Evolutionary conservation across 163 green algal genomes (phyloP).

Genomic region (Scenedesmus sp.): DNA sequence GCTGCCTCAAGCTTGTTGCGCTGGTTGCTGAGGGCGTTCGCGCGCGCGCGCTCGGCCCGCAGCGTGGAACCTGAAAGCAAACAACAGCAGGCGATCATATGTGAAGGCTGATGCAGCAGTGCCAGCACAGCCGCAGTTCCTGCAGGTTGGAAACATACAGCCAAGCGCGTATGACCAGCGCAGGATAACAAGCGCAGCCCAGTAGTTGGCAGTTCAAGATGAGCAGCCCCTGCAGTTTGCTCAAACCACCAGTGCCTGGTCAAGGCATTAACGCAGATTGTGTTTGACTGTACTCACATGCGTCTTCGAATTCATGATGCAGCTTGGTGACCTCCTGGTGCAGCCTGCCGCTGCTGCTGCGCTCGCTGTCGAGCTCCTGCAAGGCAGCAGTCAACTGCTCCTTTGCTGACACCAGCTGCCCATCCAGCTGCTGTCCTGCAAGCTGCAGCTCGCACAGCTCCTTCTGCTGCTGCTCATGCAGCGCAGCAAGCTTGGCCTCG

Average conservation of each 20-base stretch:
- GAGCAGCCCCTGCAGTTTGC: too few species aligned
- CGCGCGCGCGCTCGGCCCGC: slow-evolving; percentile 9
- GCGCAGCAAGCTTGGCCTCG: not conserved
- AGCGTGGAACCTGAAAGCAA: not conserved
- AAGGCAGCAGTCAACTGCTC: slow-evolving; percentile 22
- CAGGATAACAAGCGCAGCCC: too few species aligned
- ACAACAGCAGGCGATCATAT: not conserved
- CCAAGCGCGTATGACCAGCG: too few species aligned
- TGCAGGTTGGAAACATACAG: too few species aligned
- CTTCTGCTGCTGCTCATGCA: slow-evolving; percentile 14
- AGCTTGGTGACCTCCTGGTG: slow-evolving; percentile 16
- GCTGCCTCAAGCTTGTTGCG: slow-evolving; percentile 30
- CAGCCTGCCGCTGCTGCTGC: slow-evolving; percentile 13
- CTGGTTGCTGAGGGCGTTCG: not conserved
- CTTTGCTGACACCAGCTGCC: slow-evolving; percentile 1
- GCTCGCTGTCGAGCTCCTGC: slow-evolving; percentile 22
- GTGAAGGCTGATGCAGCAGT: not conserved
- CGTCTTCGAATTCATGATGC: slow-evolving; percentile 39
- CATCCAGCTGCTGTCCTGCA: not conserved
- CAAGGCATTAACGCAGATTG: too few species aligned
- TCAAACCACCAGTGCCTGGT: not conserved
- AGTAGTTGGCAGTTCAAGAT: too few species aligned
- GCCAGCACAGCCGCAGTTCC: too few species aligned
- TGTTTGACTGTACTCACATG: slow-evolving; percentile 38
- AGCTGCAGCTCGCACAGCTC: slow-evolving; percentile 12